These are phyloP conservation scores for Scheffersomyces cryptocercus DNA, from an alignment of 1,139 yeast genomes.

Conservation along the genomic window DNA sequence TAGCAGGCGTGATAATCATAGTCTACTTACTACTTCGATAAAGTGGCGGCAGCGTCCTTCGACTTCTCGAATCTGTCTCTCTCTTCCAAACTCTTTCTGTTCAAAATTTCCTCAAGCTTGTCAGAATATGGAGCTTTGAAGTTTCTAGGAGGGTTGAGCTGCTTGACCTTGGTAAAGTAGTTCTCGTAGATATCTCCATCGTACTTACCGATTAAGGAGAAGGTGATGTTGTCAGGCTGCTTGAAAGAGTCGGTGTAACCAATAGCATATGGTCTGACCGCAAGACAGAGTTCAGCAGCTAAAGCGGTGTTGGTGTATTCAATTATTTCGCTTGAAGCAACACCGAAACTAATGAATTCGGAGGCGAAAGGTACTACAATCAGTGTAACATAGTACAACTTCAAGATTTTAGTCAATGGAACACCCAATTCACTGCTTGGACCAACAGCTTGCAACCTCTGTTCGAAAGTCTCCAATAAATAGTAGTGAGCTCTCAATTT, in stretches of 20 bases:
- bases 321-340: constrained; percentile 35
- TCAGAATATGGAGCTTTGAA: constrained; percentile 44
- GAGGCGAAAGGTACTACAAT: constrained; percentile 41
- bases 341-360: constrained; percentile 40
- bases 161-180: constrained; percentile 42
- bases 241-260: constrained; percentile 52
- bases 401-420: constrained; percentile 21
- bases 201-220: constrained; percentile 44
- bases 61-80: constrained; percentile 44
- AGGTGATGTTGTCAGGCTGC: constrained; percentile 43
- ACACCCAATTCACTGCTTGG: constrained; percentile 17
- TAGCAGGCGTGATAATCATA: no score
- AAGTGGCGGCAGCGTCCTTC: constrained; percentile 29
- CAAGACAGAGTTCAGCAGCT: constrained; percentile 37
- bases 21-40: constrained; percentile 22
- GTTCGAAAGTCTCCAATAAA: constrained; percentile 22
- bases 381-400: constrained; percentile 24
- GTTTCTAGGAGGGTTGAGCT: constrained; percentile 34
- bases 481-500: constrained; percentile 27
- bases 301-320: constrained; percentile 31
- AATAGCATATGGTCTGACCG: constrained; percentile 46
- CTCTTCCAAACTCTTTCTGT: constrained; percentile 37
- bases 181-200: constrained; percentile 51
- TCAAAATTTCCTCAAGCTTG: constrained; percentile 36
- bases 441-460: constrained; percentile 13